phyloP scores from a whole-genome alignment of 208 protist species.

The Acanthamoeba lenticulata region DNA sequence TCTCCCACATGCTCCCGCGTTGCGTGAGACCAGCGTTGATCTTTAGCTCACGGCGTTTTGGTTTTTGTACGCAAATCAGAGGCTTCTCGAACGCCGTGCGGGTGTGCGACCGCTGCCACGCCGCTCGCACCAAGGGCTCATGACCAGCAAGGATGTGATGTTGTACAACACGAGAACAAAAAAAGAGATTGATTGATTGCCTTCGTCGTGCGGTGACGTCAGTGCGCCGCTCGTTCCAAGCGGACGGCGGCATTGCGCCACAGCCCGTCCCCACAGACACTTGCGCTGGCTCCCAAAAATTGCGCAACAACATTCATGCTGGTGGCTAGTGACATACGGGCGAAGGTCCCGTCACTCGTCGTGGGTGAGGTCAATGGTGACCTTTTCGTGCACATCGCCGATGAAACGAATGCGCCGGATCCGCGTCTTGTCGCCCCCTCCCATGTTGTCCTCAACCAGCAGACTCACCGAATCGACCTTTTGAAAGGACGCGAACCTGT shows the following conservation, averaged over 20 bases:
- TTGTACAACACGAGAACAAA: background rate
- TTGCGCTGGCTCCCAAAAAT: no score
- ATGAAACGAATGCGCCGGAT: slow-evolving; percentile 29
- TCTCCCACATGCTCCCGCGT: background rate
- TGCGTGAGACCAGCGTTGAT: background rate
- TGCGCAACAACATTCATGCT: no score
- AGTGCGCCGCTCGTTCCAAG: no score
- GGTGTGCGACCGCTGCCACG: slow-evolving; percentile 31
- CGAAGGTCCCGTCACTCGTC: background rate
- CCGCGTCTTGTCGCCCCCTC: background rate
- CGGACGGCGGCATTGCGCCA: no score
- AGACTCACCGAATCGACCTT: slow-evolving; percentile 8
- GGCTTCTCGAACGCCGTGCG: slow-evolving; percentile 15
- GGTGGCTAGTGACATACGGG: no score
- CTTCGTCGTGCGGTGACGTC: no score
- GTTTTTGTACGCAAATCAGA: background rate
- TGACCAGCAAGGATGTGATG: background rate
- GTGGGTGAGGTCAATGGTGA: slow-evolving; percentile 35
- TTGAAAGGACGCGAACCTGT: background rate
- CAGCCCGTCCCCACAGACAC: no score
- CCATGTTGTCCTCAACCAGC: slow-evolving; percentile 58
- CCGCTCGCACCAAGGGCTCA: background rate
- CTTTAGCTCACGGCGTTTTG: no score
- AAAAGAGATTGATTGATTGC: background rate
- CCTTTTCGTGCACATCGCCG: slow-evolving; percentile 9